Percentiles rank a stretch among this genome's conserved stretches.
These are phyloP conservation scores for Boletellus sp. DNA, from an alignment of 768 basidiomycete genomes.

Conservation along the genomic window DNA sequence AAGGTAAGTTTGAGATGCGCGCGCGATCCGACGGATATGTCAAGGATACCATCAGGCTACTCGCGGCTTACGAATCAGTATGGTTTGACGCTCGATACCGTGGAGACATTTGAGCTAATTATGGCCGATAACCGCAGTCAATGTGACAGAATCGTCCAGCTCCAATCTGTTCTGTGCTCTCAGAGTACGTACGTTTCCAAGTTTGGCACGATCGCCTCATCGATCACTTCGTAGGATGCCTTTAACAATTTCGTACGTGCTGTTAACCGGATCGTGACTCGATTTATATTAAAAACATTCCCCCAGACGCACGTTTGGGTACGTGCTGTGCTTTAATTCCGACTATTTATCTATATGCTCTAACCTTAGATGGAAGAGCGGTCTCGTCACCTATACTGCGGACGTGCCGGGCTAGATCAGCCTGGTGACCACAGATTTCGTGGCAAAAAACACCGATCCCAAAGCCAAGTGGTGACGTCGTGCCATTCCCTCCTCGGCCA, in stretches of 20 bases:
- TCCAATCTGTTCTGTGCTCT: conserved; percentile 40
- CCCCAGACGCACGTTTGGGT: conserved; percentile 60
- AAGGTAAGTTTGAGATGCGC: conserved; percentile 34
- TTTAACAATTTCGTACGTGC: conserved; percentile 50
- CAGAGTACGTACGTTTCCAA: conserved; percentile 27
- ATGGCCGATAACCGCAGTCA: conserved; percentile 33
- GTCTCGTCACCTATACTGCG: conserved; percentile 33
- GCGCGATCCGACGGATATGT: not conserved
- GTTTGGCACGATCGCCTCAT: not conserved
- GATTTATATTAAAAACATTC: conserved; percentile 48
- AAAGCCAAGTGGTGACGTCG: conserved; percentile 37
- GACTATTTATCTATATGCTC: not conserved
- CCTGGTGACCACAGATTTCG: conserved; percentile 11
- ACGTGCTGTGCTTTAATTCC: conserved; percentile 12
- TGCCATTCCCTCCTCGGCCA: conserved; percentile 27
- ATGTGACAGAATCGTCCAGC: conserved; percentile 30
- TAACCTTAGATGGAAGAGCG: conserved; percentile 37
- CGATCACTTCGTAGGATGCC: conserved; percentile 42
- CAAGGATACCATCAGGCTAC: conserved; percentile 37
- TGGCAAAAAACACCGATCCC: conserved; percentile 8
- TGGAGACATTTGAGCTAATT: conserved; percentile 52
- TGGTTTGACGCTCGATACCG: conserved; percentile 53
- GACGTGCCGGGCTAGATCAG: conserved; percentile 1
- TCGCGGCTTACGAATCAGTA: conserved; percentile 60
- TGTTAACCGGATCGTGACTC: conserved; percentile 46